Evolutionary conservation across 768 basidiomycete genomes (phyloP), one percentile per base, ranked within the genome.

Genomic region (Pisolithus albus): DNA sequence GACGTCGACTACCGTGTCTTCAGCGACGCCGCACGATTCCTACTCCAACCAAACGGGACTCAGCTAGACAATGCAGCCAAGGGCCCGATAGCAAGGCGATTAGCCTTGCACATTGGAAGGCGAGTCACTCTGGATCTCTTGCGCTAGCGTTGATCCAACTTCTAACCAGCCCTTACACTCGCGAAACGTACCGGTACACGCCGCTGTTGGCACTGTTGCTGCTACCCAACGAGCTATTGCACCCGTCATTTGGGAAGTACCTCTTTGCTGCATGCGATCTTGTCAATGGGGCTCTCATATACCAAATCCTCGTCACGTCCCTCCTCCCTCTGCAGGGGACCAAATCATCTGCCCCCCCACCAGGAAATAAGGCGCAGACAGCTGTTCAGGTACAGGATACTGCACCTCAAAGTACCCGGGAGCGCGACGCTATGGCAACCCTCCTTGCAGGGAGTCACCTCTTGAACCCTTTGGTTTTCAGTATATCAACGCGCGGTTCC

Each of bases 1-100:
- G 96, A 99, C 68, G 77, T 98, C 57, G 96, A 99, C 70, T 98
- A 97, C 68, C 79, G 83, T 36, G 95, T 99, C 59, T 96, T 97
- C 73, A 88, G 81, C 43, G 95, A 98, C 66, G 96, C 96, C 4
- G 84, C 92, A 1, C 72, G 70, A 39, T 91, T 89, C 63, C 61
- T 90, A 30, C 64, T 81, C 24, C 61, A 74, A 43, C 78, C 83
- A 49, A 59, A 69, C n/a, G 26, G 34, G 11, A 34, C 24, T 16
- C 65, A 54, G 9, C 55, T 63, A 28, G 66, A 56, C 24, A 86
- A 84, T 60, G 57, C 55, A 21, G 89, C 86, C 18, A 75, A 76
- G 55, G 93, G 92, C 9, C 75, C 80, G 26, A 58, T 86, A 41
- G 72, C 70, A 19, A 56, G 62, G 11, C 60, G 66, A 24, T 60